Evolutionary conservation across 352 stramenopile species (phyloP), one percentile per base, ranked within the genome.

Genomic region (Globisporangium irregulare): DNA sequence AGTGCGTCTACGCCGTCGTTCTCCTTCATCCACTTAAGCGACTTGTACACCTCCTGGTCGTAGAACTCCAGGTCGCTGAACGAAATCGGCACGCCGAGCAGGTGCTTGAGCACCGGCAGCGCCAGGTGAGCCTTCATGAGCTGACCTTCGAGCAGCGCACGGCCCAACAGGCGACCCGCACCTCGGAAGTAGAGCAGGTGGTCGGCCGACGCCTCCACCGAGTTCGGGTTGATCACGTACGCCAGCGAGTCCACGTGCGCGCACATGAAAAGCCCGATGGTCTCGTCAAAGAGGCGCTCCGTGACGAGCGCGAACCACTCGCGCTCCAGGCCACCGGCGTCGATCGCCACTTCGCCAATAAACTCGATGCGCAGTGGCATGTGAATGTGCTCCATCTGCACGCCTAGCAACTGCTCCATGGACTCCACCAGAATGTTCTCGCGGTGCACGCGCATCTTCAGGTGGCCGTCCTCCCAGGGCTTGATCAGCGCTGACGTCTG

Each of bases 111-210:
- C 66, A 98, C 73, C 1, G 90, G 90, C 56, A 95, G 70, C 24
- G 89, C 87, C 69, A 98, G 72, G 66, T 92, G 87, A 15, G 86
- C 89, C 59, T 86, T 87, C 73, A 97, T 89, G 61, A 96, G 71
- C 70, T 98, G 98, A 1, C 97, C 97, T 78, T 99, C 98, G 12
- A 98, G 82, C 41, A 99, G 74, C 34, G 97, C 97, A 69, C 98
- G 98, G 32, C 96, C 97, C 67, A 99, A 77, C 10, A 99, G 79
- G 7, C 97, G 85, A 2, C 96, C 97, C 0, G 97, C 85, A 65
- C 98, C 98, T 59, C 97, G 93, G 77, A 99, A 99, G 80, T 99
- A 99, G n/a, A 98, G 78, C 66, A 99, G 73, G 74, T 99, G 97
- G 70, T 99, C 88, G 1, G 97, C 94, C 67, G 84, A 92, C 1